Evolutionary conservation across 768 basidiomycete species (phyloP).

Genomic region (Xerocomellus chrysenteron): DNA sequence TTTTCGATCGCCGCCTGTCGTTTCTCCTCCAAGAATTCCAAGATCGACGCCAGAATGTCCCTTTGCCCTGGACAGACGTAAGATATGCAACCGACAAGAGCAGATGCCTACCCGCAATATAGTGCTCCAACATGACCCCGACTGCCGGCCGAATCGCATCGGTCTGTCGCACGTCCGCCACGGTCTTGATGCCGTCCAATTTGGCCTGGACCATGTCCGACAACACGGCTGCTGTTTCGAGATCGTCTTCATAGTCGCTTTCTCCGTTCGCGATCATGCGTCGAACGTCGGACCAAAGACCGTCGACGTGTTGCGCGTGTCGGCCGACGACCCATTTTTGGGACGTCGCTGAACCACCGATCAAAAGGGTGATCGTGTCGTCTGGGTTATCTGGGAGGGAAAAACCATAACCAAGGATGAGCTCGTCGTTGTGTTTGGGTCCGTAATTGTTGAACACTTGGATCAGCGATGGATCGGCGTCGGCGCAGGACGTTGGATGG

Average conservation of each 20-base stretch:
- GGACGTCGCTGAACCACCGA: constrained; percentile 49
- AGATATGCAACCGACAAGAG: not conserved
- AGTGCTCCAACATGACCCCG: constrained; percentile 61
- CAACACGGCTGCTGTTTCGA: constrained; percentile 67
- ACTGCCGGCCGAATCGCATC: constrained; percentile 53
- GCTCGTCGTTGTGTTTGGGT: constrained; percentile 83
- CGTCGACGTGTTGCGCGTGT: constrained; percentile 50
- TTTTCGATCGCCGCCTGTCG: constrained; percentile 45
- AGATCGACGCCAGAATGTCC: constrained; percentile 53
- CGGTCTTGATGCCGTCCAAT: constrained; percentile 48
- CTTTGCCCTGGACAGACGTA: constrained; percentile 47
- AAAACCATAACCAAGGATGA: constrained; percentile 93
- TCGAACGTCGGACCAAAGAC: constrained; percentile 58
- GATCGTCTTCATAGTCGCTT: constrained; percentile 45
- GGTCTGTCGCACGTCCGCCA: constrained; percentile 17
- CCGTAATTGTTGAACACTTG: constrained; percentile 88
- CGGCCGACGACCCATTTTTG: constrained; percentile 66
- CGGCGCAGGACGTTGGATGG: constrained; percentile 38
- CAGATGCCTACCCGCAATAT: constrained; percentile 54
- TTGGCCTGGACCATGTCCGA: constrained; percentile 62
- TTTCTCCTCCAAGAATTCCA: constrained; percentile 49
- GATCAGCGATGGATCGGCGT: constrained; percentile 21
- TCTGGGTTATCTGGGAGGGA: constrained; percentile 75
- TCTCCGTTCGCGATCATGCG: constrained; percentile 28
- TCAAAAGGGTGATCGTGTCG: constrained; percentile 79